A percentile compares a stretch with the other conserved stretches of the same genome.
Conservation (phyloP, 192 early-diverging fungal genomes). For the Coemansia aciculifera region DNA sequence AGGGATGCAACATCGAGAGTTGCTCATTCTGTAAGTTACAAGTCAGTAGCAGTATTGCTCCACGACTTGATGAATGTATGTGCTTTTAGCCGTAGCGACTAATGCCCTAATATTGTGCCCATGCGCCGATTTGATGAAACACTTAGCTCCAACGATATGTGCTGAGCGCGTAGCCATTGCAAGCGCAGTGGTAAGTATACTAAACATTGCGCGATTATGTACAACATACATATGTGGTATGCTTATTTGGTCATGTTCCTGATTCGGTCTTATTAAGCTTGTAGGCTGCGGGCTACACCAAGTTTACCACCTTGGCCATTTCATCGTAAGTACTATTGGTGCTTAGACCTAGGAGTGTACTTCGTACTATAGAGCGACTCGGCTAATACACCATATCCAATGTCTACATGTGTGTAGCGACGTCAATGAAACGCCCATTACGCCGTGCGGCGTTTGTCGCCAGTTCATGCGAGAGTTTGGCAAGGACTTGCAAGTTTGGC, state of each 20-base stretch:
- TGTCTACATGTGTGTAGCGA: slow-evolving; percentile 33
- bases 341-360: background rate
- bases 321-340: slow-evolving; percentile 59
- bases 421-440: slow-evolving; percentile 49
- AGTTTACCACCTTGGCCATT: slow-evolving; percentile 77
- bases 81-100: background rate
- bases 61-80: background rate
- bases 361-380: background rate
- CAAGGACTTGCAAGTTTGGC: slow-evolving; percentile 61
- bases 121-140: background rate
- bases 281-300: slow-evolving; percentile 71
- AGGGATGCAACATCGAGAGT: slow-evolving; percentile 90
- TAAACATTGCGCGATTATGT: background rate
- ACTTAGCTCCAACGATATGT: slow-evolving; percentile 72
- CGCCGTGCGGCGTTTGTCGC: slow-evolving; percentile 67
- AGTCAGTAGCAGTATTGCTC: background rate
- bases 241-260: background rate
- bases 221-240: background rate
- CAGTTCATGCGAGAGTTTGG: slow-evolving; percentile 87
- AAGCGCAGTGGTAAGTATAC: slow-evolving; percentile 75
- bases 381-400: background rate
- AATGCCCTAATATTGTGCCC: background rate
- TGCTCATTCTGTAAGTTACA: slow-evolving; percentile 70
- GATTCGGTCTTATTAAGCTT: background rate
- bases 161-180: slow-evolving; percentile 88